A percentile compares a stretch with the other conserved stretches of the same genome.
Evolutionary conservation across 495 filamentous ascomycete genomes (phyloP).

Genomic region (Annulohypoxylon bovei): DNA sequence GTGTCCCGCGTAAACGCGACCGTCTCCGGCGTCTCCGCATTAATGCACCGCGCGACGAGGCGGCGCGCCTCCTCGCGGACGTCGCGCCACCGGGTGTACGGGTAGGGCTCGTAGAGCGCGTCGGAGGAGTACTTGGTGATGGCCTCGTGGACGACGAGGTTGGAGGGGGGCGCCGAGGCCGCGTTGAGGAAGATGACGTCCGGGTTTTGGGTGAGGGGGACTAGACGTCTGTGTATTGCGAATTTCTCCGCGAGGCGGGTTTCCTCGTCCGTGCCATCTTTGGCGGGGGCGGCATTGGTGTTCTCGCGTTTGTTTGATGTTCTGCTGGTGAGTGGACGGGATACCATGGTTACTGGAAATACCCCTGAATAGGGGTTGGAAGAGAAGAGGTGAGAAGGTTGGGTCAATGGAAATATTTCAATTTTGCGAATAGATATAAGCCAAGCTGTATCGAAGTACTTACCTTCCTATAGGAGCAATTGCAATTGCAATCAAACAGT

Average conservation of each 20-base stretch:
- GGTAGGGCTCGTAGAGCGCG: conserved; percentile 15
- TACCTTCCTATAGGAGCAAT: conserved; percentile 35
- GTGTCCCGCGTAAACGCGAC: conserved; percentile 42
- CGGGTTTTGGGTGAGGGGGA: conserved; percentile 18
- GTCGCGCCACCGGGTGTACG: conserved; percentile 19
- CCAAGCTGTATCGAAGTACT: background rate
- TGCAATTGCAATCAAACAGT: conserved; percentile 1
- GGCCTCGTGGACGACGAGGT: conserved; percentile 39
- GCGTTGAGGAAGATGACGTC: conserved; percentile 37
- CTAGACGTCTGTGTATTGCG: conserved; percentile 21
- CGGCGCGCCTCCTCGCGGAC: conserved; percentile 19
- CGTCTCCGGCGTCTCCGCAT: conserved; percentile 22
- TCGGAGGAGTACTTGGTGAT: conserved; percentile 31
- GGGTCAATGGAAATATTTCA: too few relatives aligned
- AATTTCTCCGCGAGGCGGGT: conserved; percentile 28
- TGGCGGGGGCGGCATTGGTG: background rate
- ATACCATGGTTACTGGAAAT: conserved; percentile 17
- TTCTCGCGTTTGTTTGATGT: background rate
- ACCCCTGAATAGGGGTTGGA: background rate
- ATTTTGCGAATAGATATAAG: background rate
- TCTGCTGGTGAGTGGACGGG: conserved; percentile 4
- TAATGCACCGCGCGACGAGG: conserved; percentile 31
- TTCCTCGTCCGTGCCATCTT: conserved; percentile 2
- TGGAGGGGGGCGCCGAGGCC: conserved; percentile 35
- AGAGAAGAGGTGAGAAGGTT: too few relatives aligned